phyloP scores from a whole-genome alignment of 208 protist species.

The Wallacemonas collosoma region DNA sequence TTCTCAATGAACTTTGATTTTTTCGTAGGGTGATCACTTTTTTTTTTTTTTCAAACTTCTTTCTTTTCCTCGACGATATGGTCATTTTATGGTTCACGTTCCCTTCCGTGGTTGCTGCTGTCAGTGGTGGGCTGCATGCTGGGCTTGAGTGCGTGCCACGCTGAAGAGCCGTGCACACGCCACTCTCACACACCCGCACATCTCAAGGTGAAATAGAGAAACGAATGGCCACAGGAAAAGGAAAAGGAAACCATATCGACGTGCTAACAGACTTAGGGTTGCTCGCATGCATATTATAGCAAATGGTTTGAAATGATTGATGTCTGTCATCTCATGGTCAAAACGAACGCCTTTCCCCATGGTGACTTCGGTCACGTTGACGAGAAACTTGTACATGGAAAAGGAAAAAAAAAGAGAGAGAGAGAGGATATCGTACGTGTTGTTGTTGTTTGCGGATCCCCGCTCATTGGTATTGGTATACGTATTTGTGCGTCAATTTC shows the following conservation, averaged over 20 bases:
- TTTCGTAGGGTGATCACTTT: neutral
- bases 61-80: neutral
- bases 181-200: neutral
- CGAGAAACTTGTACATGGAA: neutral
- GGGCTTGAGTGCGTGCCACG: too few species aligned
- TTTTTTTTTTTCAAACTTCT: neutral
- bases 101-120: too few species aligned
- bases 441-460: neutral
- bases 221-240: neutral
- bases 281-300: conserved; percentile 3
- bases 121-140: too few species aligned
- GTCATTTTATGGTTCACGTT: too few species aligned
- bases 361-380: too few species aligned
- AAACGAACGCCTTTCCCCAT: too few species aligned
- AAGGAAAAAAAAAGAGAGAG: neutral
- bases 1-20: neutral
- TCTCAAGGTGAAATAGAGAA: conserved; percentile 5
- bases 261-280: neutral
- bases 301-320: conserved; percentile 17
- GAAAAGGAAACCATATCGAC: conserved; percentile 5
- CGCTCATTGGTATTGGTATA: too few species aligned
- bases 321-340: neutral
- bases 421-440: neutral
- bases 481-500: too few species aligned
- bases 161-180: neutral